Evolutionary conservation across 2,329 filamentous ascomycete species (phyloP).

Genomic region (Colletotrichum graminicola): DNA sequence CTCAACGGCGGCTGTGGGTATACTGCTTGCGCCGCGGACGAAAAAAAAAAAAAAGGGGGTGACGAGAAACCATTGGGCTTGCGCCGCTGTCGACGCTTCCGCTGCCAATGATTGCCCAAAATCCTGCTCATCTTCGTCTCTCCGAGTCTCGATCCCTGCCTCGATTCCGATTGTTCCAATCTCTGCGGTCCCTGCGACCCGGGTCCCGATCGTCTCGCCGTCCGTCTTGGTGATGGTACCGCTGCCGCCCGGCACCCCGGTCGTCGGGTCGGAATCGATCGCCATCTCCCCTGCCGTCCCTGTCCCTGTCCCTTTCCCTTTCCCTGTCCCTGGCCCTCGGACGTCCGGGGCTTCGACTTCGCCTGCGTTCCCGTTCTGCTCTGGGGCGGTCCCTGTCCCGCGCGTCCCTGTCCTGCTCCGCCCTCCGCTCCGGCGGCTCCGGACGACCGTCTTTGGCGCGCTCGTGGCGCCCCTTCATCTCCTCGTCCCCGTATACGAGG

Average conservation of each 20-base stretch:
- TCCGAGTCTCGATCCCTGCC: slow-evolving; percentile 48
- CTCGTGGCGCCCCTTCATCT: slow-evolving; percentile 67
- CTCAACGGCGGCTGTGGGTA: slow-evolving; percentile 31
- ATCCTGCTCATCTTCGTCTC: slow-evolving; percentile 44
- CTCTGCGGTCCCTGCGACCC: slow-evolving; percentile 51
- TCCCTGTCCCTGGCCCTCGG: slow-evolving; percentile 24
- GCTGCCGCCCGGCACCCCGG: slow-evolving; percentile 36
- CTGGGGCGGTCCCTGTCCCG: slow-evolving; percentile 39
- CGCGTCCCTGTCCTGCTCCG: slow-evolving; percentile 36
- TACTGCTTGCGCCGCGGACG: slow-evolving; percentile 21
- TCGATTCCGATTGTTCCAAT: slow-evolving; percentile 50
- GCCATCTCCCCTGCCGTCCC: slow-evolving; percentile 25
- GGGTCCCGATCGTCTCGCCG: slow-evolving; percentile 46
- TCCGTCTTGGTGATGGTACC: slow-evolving; percentile 41
- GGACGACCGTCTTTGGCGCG: slow-evolving; percentile 50
- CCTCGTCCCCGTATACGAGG: slow-evolving; percentile 85
- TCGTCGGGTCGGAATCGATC: slow-evolving; percentile 39
- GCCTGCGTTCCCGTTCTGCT: slow-evolving; percentile 49
- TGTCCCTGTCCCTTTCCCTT: slow-evolving; percentile 34
- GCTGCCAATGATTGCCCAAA: neutral
- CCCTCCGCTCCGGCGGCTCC: slow-evolving; percentile 17
- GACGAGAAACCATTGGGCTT: neutral
- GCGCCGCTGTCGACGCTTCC: neutral
- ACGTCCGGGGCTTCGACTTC: slow-evolving; percentile 57
- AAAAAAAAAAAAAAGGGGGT: neutral